Evolutionary conservation across 768 basidiomycete genomes (phyloP).

Genomic region (Chalciporus sphaerocephalus): DNA sequence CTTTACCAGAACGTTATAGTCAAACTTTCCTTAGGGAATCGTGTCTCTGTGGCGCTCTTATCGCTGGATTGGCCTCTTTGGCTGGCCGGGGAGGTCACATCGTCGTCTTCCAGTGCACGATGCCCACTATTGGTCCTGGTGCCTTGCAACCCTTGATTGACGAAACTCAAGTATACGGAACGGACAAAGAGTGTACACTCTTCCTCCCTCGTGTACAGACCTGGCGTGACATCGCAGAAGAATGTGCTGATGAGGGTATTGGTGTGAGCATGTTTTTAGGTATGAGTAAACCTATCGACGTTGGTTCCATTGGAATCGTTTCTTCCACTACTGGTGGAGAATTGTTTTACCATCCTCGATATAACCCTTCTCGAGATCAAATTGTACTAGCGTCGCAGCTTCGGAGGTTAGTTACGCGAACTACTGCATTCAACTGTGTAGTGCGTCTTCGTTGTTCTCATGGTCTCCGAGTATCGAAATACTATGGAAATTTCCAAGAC

Average conservation of each 20-base stretch:
- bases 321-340: constrained; percentile 82
- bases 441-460: constrained; percentile 81
- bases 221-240: constrained; percentile 83
- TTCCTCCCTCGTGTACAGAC: constrained; percentile 71
- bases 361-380: constrained; percentile 64
- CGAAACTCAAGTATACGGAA: constrained; percentile 69
- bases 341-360: constrained; percentile 89
- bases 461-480: constrained; percentile 69
- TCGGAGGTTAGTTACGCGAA: constrained; percentile 59
- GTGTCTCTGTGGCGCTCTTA: constrained; percentile 75
- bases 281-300: constrained; percentile 73
- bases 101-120: constrained; percentile 61
- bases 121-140: constrained; percentile 73
- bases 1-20: constrained; percentile 60
- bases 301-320: constrained; percentile 78
- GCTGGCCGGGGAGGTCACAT: constrained; percentile 75
- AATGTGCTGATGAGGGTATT: constrained; percentile 84
- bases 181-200: constrained; percentile 81
- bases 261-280: constrained; percentile 88
- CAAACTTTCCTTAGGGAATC: constrained; percentile 47
- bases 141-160: constrained; percentile 52
- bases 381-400: constrained; percentile 71
- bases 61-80: constrained; percentile 66
- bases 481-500: constrained; percentile 72
- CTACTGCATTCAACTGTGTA: constrained; percentile 74